A percentile compares a stretch with the other conserved stretches of the same genome.
Conservation (phyloP, 2,329 filamentous ascomycete species). For the Sphaerulina musiva region DNA sequence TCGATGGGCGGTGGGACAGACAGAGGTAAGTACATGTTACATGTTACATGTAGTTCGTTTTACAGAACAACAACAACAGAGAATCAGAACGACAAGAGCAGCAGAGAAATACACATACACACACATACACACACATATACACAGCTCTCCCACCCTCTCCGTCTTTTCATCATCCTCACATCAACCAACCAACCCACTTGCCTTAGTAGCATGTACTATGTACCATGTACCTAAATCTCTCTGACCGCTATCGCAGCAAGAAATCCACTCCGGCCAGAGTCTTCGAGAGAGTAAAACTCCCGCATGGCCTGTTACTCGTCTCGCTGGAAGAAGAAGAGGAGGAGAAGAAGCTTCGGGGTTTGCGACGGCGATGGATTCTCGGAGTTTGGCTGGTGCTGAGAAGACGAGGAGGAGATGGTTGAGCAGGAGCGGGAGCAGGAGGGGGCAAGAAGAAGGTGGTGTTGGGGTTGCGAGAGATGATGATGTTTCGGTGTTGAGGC, state of each 20-base stretch:
- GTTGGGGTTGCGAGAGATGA: constrained; percentile 4
- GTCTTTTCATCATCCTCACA: too few relatives aligned
- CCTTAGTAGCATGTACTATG: background rate
- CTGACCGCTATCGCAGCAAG: constrained; percentile 1
- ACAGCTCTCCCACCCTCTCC: too few relatives aligned
- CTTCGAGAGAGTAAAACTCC: constrained; percentile 16
- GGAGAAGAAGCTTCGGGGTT: background rate
- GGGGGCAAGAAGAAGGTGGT: background rate
- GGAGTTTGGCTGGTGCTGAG: constrained; percentile 6
- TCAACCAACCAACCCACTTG: background rate
- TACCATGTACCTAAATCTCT: background rate
- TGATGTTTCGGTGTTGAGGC: constrained; percentile 20
- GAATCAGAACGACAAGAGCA: too few relatives aligned
- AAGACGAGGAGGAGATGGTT: constrained; percentile 13
- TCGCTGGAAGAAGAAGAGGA: too few relatives aligned
- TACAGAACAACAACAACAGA: too few relatives aligned
- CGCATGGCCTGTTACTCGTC: constrained; percentile 12
- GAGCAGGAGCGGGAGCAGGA: too few relatives aligned
- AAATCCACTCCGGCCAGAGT: constrained; percentile 16
- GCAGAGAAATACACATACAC: too few relatives aligned
- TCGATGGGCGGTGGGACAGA: constrained; percentile 25
- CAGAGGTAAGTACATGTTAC: constrained; percentile 22
- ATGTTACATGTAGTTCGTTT: too few relatives aligned
- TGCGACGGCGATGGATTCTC: constrained; percentile 8
- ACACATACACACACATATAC: too few relatives aligned